Percentiles rank a stretch among this genome's conserved stretches.
Conservation (phyloP, 1,284 basidiomycete species). For the Trichosporon ovoides region DNA sequence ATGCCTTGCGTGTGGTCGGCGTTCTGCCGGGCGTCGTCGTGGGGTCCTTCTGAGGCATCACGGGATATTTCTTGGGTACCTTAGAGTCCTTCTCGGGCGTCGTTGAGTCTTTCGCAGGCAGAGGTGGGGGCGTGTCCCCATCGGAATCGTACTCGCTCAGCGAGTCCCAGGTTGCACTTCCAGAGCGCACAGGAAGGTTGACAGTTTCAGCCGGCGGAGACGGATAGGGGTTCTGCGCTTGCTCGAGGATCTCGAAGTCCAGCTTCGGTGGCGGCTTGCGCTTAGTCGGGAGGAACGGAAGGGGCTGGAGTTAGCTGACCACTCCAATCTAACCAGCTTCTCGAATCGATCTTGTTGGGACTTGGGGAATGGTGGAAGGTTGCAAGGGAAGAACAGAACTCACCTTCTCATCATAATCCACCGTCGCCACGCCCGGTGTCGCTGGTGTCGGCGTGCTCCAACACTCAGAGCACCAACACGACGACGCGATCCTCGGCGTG, state of each 20-base stretch:
- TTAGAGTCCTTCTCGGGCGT: too few relatives aligned
- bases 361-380: not conserved
- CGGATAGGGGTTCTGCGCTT: not conserved
- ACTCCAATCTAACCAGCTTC: too few relatives aligned
- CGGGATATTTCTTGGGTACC: too few relatives aligned
- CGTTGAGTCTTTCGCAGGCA: not conserved
- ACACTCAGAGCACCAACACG: not conserved
- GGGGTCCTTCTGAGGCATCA: too few relatives aligned
- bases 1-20: too few relatives aligned
- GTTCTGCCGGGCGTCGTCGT: too few relatives aligned
- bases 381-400: not conserved
- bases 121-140: not conserved
- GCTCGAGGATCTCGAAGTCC: not conserved
- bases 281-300: not conserved
- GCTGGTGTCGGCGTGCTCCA: not conserved
- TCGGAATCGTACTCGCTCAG: not conserved
- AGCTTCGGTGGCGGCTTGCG: not conserved
- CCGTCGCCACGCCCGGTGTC: not conserved
- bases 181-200: too few relatives aligned
- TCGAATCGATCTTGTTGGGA: too few relatives aligned
- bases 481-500: not conserved
- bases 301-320: not conserved
- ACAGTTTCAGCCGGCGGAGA: not conserved
- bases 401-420: not conserved
- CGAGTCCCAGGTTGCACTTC: not conserved